Percentiles rank a stretch among this genome's conserved stretches.
Evolutionary conservation across 2,329 filamentous ascomycete genomes (phyloP).

Genomic region (Aureobasidium leucospermi): DNA sequence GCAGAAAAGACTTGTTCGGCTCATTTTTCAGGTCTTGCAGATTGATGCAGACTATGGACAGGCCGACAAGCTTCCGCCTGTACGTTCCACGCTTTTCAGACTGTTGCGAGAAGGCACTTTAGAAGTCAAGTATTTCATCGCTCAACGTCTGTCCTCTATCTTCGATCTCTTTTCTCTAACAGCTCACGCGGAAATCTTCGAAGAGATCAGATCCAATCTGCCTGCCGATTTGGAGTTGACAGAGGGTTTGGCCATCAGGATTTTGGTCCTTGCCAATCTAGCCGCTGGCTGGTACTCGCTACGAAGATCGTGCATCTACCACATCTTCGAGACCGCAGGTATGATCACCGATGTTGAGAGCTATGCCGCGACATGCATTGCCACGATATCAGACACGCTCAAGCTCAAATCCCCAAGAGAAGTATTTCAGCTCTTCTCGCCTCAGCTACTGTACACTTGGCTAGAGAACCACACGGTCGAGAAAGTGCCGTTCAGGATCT

Average conservation of each 20-base stretch:
- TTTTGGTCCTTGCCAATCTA: constrained; percentile 68
- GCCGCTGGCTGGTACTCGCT: constrained; percentile 81
- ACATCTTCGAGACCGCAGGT: constrained; percentile 86
- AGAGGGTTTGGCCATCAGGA: constrained; percentile 79
- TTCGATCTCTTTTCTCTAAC: constrained; percentile 79
- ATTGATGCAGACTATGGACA: constrained; percentile 60
- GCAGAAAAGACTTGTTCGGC: constrained; percentile 57
- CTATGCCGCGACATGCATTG: constrained; percentile 68
- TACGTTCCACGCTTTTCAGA: constrained; percentile 64
- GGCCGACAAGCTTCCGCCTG: constrained; percentile 50
- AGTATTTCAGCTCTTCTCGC: constrained; percentile 76
- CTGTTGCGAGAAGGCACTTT: constrained; percentile 62
- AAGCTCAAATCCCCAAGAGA: constrained; percentile 57
- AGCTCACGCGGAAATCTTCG: constrained; percentile 74
- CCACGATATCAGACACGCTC: constrained; percentile 57
- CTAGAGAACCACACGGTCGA: constrained; percentile 58
- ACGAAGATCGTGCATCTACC: constrained; percentile 78
- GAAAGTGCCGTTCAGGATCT: constrained; percentile 77
- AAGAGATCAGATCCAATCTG: constrained; percentile 74
- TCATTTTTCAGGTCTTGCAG: constrained; percentile 65
- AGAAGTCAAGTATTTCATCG: constrained; percentile 68
- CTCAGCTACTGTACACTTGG: constrained; percentile 90
- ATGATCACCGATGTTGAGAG: constrained; percentile 56
- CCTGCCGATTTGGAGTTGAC: constrained; percentile 62
- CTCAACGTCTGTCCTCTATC: constrained; percentile 60